Conservation (phyloP, 139 green algal species). For the Tetraselmis striata region DNA sequence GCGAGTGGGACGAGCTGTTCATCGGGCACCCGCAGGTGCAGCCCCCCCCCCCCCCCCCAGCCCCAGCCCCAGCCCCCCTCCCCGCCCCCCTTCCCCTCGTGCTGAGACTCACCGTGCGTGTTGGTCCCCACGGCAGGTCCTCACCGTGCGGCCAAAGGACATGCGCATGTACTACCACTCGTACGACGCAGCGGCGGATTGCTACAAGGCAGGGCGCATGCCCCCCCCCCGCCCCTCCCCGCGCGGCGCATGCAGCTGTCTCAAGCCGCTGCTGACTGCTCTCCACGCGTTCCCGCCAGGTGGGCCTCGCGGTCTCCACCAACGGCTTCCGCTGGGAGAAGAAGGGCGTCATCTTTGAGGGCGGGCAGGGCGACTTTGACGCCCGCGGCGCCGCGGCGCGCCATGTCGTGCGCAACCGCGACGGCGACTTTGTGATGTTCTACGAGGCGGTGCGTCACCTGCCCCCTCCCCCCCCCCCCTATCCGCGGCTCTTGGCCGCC, state of each 20-base stretch:
- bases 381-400: constrained; percentile 37
- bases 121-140: too few species aligned
- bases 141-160: constrained; percentile 58
- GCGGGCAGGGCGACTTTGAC: constrained; percentile 41
- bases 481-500: too few species aligned
- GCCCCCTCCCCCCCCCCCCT: too few species aligned
- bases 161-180: constrained; percentile 89
- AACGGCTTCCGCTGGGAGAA: constrained; percentile 72
- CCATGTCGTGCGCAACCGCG: constrained; percentile 28
- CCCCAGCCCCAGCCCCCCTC: too few species aligned
- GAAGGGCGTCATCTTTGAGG: constrained; percentile 41
- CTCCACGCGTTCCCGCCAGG: constrained; percentile 5
- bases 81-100: too few species aligned
- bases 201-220: neutral
- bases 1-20: constrained; percentile 79
- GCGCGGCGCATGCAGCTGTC: neutral
- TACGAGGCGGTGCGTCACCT: constrained; percentile 76
- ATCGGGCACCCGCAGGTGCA: constrained; percentile 66
- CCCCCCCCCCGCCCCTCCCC: neutral
- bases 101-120: too few species aligned
- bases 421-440: constrained; percentile 76
- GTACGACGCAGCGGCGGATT: constrained; percentile 36
- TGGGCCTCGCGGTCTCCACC: constrained; percentile 61
- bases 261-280: neutral
- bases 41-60: too few species aligned